A percentile compares a stretch with the other conserved stretches of the same genome.
Conservation (phyloP, 192 early-diverging fungal genomes). For the Linnemannia schmuckeri region DNA sequence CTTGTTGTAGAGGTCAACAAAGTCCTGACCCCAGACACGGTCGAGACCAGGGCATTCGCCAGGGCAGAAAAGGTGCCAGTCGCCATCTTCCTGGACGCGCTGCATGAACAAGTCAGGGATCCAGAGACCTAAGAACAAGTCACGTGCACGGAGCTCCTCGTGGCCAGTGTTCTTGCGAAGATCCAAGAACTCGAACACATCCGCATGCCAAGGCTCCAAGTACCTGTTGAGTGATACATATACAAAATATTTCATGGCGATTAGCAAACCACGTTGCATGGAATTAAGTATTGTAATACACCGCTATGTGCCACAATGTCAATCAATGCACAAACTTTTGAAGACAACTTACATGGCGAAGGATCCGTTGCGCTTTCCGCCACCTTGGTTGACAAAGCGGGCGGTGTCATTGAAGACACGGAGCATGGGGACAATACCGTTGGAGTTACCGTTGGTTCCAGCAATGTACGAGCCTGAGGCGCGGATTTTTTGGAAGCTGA, state of each 20-base stretch:
- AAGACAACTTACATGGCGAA: constrained; percentile 82
- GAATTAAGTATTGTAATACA: not conserved
- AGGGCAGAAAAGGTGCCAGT: constrained; percentile 97
- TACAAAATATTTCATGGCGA: not conserved
- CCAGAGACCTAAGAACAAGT: constrained; percentile 97
- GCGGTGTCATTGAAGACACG: constrained; percentile 98
- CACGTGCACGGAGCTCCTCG: constrained; percentile 95
- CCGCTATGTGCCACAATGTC: not conserved
- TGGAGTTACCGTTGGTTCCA: constrained; percentile 96
- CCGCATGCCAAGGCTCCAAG: constrained; percentile 97
- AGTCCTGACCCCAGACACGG: constrained; percentile 90
- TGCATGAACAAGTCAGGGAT: constrained; percentile 97
- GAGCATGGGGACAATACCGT: constrained; percentile 97
- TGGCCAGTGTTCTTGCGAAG: constrained; percentile 97
- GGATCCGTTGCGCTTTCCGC: constrained; percentile 95
- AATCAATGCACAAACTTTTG: not conserved
- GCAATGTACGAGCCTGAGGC: constrained; percentile 96
- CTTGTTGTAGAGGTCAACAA: constrained; percentile 85
- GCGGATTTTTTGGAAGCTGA: constrained; percentile 96
- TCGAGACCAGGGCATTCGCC: constrained; percentile 90
- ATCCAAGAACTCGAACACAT: constrained; percentile 96
- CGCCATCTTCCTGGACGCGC: constrained; percentile 88
- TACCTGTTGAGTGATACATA: constrained; percentile 61
- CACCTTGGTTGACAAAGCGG: constrained; percentile 97
- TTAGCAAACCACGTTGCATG: not conserved